Evolutionary conservation across 805 yeast species (phyloP), one percentile per base, ranked within the genome.

Genomic region (Candida quercuum): DNA sequence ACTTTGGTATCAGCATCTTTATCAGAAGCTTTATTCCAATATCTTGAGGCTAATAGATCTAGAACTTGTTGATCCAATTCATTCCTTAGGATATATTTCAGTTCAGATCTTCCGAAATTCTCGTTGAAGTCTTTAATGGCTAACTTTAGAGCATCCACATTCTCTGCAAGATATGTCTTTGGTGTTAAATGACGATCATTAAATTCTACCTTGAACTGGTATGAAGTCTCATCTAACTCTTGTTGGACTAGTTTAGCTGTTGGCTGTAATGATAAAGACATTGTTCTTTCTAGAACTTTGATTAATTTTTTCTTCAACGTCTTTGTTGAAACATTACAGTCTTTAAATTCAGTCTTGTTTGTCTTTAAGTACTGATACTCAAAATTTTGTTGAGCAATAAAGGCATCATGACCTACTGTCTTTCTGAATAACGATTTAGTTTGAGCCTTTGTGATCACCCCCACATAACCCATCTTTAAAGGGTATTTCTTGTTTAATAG

Each of bases 111-210:
- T 4, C 94, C 87, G 52, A 91, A 87, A 40, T 74, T 74, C 43
- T 79, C 81, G 49, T 89, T 81, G 48, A 94, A 74, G 45, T 91
- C 96, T 57, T 93, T 91, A 41, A 91, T 80, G 0, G 87, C 81
- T 28, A 84, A 69, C 59, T 93, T 93, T 54, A 94, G 70, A 35
- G 84, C 66, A 59, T 93, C 99, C 24, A 93, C 76, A 39, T 93
- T 86, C 54, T 86, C 91, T 17, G 97, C 95, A 49, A 93, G 70
- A 56, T 93, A 93, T 41, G 95, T 86, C 53, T 88, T 93, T 13
- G 98, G 95, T 0, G 99, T 93, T 45, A 93, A 69, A 25, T 83
- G 86, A 37, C 97, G 76, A 60, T 93, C 99, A 56, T 93, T 93
- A 62, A 88, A 93, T 60, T 93, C 97, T 18, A 93, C 99, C 59